Base-by-base conservation (phyloP, 305 asterid genomes). In the Coffea humblotiana region DNA sequence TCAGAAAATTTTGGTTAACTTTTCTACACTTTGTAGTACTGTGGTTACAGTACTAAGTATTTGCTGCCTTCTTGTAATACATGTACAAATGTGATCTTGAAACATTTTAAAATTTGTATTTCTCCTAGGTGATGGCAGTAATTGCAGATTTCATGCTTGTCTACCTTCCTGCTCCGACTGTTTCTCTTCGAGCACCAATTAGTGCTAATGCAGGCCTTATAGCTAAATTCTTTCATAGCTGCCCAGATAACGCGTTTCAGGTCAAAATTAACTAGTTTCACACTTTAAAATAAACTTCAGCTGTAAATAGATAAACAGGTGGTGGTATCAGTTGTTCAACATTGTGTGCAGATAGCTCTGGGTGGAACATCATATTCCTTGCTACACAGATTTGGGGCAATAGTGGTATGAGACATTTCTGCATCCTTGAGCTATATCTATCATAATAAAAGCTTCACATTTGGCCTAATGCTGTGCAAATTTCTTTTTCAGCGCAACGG, bases 141-240 rank as follows among this genome's bases (percentile, higher is more conserved):
- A 89, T 95, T 84, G 99, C 99, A 77, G 98, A 95, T 90, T 95
- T 93, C 89, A 95, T 93, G 99, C 98, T 93, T 65, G 98, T 95
- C 69, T 95, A 91, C 86, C 99, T 95, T 81, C 99, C 98, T 16
- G 99, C 98, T 78, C 99, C 98, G 49, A 95, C 98, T 32, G 92
- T 95, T 85, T 90, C 99, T 84, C 97, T 95, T 79, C 90, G 94
- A 64, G 70, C 96, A 23, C 93, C 96, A 78, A 91, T 92, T 74
- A 91, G 91, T 8, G 85, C 83, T 82, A 83, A 86, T 82, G 96
- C 98, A 63, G 99, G 98, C 25, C 84, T 87, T 67, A 74, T 93
- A 81, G 93, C 97, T 65, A 95, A 88, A 83, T 95, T 89, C 90
- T 89, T 95, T 51, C 77, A 93, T 84, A 80, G 56, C 76, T 93